Conservation (phyloP, 2,329 filamentous ascomycete species). For the Cytospora piceae region DNA sequence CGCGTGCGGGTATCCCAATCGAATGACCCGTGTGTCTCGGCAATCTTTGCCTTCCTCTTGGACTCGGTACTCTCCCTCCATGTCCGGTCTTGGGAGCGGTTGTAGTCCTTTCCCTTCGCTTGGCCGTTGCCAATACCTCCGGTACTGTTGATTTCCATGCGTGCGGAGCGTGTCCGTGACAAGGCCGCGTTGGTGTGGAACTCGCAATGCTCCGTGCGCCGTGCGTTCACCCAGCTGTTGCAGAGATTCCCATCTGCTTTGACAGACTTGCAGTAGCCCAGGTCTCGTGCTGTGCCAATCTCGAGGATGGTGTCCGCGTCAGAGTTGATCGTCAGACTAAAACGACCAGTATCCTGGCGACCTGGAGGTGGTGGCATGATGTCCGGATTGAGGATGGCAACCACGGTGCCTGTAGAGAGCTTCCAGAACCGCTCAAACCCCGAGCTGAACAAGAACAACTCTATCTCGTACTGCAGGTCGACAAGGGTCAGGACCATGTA, state of each 20-base stretch:
- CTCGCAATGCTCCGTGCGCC: constrained; percentile 89
- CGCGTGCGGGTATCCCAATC: constrained; percentile 62
- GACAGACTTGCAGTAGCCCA: constrained; percentile 84
- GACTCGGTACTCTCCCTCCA: constrained; percentile 37
- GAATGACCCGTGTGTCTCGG: constrained; percentile 46
- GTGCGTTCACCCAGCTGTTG: constrained; percentile 81
- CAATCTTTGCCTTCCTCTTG: constrained; percentile 36
- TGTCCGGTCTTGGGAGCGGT: constrained; percentile 33
- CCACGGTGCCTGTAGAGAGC: constrained; percentile 83
- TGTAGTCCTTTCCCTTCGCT: constrained; percentile 30
- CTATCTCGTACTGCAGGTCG: constrained; percentile 87
- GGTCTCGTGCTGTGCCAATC: constrained; percentile 79
- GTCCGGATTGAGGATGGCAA: constrained; percentile 88
- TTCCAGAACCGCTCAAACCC: constrained; percentile 96
- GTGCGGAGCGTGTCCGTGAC: constrained; percentile 64
- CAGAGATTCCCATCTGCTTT: constrained; percentile 85
- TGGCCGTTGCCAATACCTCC: constrained; percentile 43
- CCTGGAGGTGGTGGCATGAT: constrained; percentile 85
- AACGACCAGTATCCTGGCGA: constrained; percentile 77
- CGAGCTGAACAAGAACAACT: constrained; percentile 88
- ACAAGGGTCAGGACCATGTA: constrained; percentile 92
- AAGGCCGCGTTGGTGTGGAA: constrained; percentile 87
- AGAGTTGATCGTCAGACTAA: constrained; percentile 82
- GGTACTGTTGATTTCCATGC: constrained; percentile 78
- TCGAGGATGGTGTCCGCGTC: constrained; percentile 90